These are phyloP conservation scores for Samsoniella hepiali DNA, from an alignment of 2,329 filamentous ascomycete genomes.

Conservation along the genomic window DNA sequence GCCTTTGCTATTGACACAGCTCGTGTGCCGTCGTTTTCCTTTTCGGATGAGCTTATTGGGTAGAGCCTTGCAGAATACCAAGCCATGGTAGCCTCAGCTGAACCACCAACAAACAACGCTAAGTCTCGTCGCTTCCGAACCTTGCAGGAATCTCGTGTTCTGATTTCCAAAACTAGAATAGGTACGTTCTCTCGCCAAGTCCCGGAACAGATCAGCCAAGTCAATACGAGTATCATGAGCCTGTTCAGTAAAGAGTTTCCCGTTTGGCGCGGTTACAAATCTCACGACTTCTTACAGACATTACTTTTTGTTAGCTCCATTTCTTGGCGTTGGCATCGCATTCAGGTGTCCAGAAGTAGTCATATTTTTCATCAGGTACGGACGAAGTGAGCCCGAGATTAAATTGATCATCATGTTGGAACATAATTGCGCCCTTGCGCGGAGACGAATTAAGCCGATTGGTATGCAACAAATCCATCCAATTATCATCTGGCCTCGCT, in stretches of 20 bases:
- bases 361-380: neutral
- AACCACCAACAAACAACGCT: neutral
- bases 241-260: no score
- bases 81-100: neutral
- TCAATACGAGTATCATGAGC: neutral
- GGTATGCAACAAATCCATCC: neutral
- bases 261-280: neutral
- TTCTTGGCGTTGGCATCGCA: neutral
- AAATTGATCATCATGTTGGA: neutral
- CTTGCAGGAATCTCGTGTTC: neutral
- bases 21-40: neutral
- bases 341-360: constrained; percentile 3
- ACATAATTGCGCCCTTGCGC: neutral
- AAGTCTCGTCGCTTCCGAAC: neutral
- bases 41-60: neutral
- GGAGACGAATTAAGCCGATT: neutral
- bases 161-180: neutral
- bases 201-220: no score
- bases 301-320: neutral
- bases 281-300: neutral
- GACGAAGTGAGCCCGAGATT: neutral
- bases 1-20: neutral
- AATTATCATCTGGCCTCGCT: neutral
- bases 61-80: no score
- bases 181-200: no score